phyloP scores from a whole-genome alignment of 2,329 filamentous ascomycete genomes.

The Botrytis squamosa region DNA sequence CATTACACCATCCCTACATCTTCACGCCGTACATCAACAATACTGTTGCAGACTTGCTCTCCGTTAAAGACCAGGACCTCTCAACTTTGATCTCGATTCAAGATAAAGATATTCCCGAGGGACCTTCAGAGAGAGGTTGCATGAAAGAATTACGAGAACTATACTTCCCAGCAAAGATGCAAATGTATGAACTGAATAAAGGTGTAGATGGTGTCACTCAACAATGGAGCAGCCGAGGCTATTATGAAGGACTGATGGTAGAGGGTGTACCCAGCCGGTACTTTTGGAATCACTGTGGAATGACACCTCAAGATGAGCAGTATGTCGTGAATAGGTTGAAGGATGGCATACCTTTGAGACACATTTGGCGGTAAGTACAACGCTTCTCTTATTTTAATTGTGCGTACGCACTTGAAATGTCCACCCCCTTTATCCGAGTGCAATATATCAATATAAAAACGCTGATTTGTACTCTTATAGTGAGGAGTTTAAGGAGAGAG shows the following conservation, averaged over 20 bases:
- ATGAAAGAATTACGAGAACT: neutral
- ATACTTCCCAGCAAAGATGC: slow-evolving; percentile 16
- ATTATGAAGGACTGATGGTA: neutral
- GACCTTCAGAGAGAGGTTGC: neutral
- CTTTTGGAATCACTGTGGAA: slow-evolving; percentile 10
- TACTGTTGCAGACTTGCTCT: slow-evolving; percentile 12
- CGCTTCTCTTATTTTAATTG: neutral
- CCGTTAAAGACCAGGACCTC: neutral
- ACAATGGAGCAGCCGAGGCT: slow-evolving; percentile 19
- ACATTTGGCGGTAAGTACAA: slow-evolving; percentile 19
- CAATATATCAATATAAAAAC: neutral
- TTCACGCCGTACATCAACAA: slow-evolving; percentile 18
- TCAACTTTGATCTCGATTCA: neutral
- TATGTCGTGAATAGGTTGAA: slow-evolving; percentile 10
- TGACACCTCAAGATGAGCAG: slow-evolving; percentile 18
- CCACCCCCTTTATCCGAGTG: neutral
- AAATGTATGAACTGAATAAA: slow-evolving; percentile 13
- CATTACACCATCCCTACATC: slow-evolving; percentile 18
- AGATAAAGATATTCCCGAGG: neutral
- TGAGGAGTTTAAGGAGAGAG: slow-evolving; percentile 19
- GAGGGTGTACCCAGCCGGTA: neutral
- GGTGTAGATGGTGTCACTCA: neutral
- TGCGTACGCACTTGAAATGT: neutral
- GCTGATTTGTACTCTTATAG: slow-evolving; percentile 1
- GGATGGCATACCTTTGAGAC: slow-evolving; percentile 7